phyloP scores from a whole-genome alignment of 1,284 basidiomycete genomes.

The Stygiomarasmius scandens region DNA sequence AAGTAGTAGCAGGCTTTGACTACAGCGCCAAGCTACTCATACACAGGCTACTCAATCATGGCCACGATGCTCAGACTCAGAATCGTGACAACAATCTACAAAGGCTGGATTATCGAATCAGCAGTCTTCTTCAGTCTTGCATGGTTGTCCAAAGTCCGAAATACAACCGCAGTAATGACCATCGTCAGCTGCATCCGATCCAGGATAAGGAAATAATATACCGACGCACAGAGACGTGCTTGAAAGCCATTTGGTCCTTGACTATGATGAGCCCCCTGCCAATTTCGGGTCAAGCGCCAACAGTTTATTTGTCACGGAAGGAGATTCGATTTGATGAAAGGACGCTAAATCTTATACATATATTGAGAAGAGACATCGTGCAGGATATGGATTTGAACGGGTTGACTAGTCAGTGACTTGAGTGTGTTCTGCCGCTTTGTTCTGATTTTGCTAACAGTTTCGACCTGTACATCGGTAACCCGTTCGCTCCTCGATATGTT shows the following conservation, averaged over 20 bases:
- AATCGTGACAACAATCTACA: slow-evolving; percentile 15
- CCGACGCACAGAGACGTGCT: slow-evolving; percentile 33
- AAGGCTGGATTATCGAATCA: slow-evolving; percentile 35
- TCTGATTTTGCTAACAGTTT: slow-evolving; percentile 17
- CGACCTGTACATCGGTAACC: slow-evolving; percentile 32
- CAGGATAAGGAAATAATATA: slow-evolving; percentile 19
- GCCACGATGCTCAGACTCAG: slow-evolving; percentile 26
- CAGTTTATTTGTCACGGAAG: slow-evolving; percentile 18
- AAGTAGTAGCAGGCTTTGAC: slow-evolving; percentile 35
- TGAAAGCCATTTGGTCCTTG: slow-evolving; percentile 41
- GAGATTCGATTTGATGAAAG: slow-evolving; percentile 36
- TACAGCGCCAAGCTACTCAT: slow-evolving; percentile 41
- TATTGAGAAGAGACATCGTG: slow-evolving; percentile 24
- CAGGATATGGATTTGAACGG: slow-evolving; percentile 25
- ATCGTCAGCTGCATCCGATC: slow-evolving; percentile 16
- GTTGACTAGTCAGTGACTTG: slow-evolving; percentile 18
- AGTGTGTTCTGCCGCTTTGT: neutral
- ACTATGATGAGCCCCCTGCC: slow-evolving; percentile 37
- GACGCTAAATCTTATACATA: slow-evolving; percentile 30
- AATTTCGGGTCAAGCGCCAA: slow-evolving; percentile 25
- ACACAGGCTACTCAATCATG: slow-evolving; percentile 28
- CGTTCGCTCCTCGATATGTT: slow-evolving; percentile 36
- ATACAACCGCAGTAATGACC: neutral
- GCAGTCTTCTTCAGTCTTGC: slow-evolving; percentile 34
- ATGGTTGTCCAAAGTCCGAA: slow-evolving; percentile 19